Evolutionary conservation across 441 rosid species (phyloP).

Genomic region (Heliophila coronopifolia): DNA sequence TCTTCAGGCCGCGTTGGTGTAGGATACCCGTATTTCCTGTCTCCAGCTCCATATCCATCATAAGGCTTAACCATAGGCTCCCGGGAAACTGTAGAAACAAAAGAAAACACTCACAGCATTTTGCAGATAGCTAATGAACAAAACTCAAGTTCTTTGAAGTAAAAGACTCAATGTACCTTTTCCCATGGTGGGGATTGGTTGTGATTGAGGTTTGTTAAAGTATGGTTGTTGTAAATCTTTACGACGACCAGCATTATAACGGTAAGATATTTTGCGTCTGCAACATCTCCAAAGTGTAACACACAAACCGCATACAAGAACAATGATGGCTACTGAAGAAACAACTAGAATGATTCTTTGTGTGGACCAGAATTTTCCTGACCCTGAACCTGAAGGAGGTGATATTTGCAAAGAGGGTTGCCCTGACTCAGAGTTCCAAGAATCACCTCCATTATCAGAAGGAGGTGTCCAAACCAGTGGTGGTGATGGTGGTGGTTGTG

Average conservation of each 20-base stretch:
- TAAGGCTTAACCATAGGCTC: slow-evolving; percentile 31
- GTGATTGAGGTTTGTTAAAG: slow-evolving; percentile 33
- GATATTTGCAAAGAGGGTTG: slow-evolving; percentile 36
- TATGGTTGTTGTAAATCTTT: slow-evolving; percentile 29
- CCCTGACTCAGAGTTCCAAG: slow-evolving; percentile 30
- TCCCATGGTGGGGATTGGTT: slow-evolving; percentile 22
- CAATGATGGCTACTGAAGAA: slow-evolving; percentile 34
- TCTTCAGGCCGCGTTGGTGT: slow-evolving; percentile 34
- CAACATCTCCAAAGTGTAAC: slow-evolving; percentile 40
- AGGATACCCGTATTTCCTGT: slow-evolving; percentile 29
- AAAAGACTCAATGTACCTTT: slow-evolving; percentile 40
- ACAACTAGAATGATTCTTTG: slow-evolving; percentile 38
- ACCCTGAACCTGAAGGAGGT: slow-evolving; percentile 34
- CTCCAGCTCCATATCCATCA: slow-evolving; percentile 37
- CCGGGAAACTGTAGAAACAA: slow-evolving; percentile 36
- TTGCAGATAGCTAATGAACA: background rate
- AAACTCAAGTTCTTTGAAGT: background rate
- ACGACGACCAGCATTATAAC: slow-evolving; percentile 23
- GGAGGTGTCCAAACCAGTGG: slow-evolving; percentile 44
- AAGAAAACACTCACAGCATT: background rate
- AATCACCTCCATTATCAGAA: slow-evolving; percentile 29
- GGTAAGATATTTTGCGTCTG: slow-evolving; percentile 34
- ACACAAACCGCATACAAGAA: slow-evolving; percentile 39
- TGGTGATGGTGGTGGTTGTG: slow-evolving; percentile 27
- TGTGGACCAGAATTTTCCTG: slow-evolving; percentile 36